These are phyloP conservation scores for Lippia alba DNA, from an alignment of 305 asterid species.

Conservation along the genomic window DNA sequence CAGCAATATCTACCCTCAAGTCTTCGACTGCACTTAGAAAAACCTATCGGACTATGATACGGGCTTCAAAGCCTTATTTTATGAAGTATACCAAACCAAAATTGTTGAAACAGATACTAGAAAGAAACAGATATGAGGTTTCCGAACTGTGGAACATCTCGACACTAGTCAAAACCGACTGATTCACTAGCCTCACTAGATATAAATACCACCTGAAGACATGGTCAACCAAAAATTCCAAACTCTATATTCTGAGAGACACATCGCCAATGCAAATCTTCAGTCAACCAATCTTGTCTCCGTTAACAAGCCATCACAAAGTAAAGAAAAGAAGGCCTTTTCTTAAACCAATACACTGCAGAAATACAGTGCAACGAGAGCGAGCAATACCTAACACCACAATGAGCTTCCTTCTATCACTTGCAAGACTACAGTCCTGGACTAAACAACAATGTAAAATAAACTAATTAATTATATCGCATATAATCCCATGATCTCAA, in stretches of 20 bases:
- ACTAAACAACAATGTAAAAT: slow-evolving; percentile 14
- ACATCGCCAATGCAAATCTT: slow-evolving; percentile 35
- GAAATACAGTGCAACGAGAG: slow-evolving; percentile 35
- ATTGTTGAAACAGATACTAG: slow-evolving; percentile 33
- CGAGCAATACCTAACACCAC: slow-evolving; percentile 41
- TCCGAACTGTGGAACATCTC: slow-evolving; percentile 48
- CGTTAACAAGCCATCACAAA: slow-evolving; percentile 37
- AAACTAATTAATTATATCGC: slow-evolving; percentile 19
- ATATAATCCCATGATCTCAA: slow-evolving; percentile 17
- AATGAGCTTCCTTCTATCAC: slow-evolving; percentile 34
- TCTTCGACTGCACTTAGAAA: slow-evolving; percentile 45
- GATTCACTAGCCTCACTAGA: slow-evolving; percentile 37
- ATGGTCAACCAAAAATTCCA: slow-evolving; percentile 42
- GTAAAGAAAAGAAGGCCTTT: slow-evolving; percentile 36
- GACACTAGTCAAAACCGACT: slow-evolving; percentile 36
- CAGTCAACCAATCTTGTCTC: slow-evolving; percentile 42
- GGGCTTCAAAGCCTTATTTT: slow-evolving; percentile 58
- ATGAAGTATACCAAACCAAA: slow-evolving; percentile 37
- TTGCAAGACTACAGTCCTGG: slow-evolving; percentile 55
- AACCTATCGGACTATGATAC: slow-evolving; percentile 43
- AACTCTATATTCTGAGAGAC: slow-evolving; percentile 13
- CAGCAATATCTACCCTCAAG: slow-evolving; percentile 57
- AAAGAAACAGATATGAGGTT: slow-evolving; percentile 28
- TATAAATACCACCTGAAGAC: slow-evolving; percentile 36
- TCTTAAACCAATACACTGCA: slow-evolving; percentile 42